Conservation (phyloP, 257 asterid genomes). For the Eucommia ulmoides region DNA sequence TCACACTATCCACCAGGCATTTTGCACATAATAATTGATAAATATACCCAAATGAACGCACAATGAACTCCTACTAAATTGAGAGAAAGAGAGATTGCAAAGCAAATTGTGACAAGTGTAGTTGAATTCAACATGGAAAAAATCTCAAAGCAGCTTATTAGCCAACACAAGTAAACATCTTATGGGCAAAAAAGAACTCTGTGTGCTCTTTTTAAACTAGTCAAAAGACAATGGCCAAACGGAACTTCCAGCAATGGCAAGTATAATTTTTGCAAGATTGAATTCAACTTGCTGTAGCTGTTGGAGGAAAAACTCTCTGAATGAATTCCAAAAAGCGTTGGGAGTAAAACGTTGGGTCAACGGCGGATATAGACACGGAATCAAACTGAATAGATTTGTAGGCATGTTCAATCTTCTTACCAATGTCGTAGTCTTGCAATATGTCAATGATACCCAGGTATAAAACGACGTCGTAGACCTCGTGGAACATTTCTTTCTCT, state of each 20-base stretch:
- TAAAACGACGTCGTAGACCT: constrained; percentile 79
- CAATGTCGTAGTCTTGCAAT: constrained; percentile 84
- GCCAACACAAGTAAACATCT: too few species aligned
- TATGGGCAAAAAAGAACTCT: neutral
- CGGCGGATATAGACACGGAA: constrained; percentile 77
- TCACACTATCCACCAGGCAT: too few species aligned
- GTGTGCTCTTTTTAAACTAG: neutral
- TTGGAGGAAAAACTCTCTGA: constrained; percentile 71
- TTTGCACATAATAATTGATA: too few species aligned
- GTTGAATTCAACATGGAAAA: too few species aligned
- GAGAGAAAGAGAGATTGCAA: too few species aligned
- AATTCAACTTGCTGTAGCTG: constrained; percentile 17
- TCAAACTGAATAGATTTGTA: constrained; percentile 79
- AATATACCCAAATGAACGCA: too few species aligned
- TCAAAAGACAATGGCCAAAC: too few species aligned
- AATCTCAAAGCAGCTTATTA: too few species aligned
- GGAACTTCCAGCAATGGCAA: neutral
- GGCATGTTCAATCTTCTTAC: constrained; percentile 80
- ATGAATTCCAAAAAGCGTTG: constrained; percentile 71
- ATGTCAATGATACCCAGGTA: constrained; percentile 92
- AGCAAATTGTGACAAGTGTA: too few species aligned
- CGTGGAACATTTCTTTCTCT: constrained; percentile 44
- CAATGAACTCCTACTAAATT: too few species aligned
- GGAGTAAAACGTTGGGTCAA: constrained; percentile 84
- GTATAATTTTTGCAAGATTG: neutral